Evolutionary conservation across 2,329 filamentous ascomycete species (phyloP).

Genomic region (Thermoascus crustaceus): DNA sequence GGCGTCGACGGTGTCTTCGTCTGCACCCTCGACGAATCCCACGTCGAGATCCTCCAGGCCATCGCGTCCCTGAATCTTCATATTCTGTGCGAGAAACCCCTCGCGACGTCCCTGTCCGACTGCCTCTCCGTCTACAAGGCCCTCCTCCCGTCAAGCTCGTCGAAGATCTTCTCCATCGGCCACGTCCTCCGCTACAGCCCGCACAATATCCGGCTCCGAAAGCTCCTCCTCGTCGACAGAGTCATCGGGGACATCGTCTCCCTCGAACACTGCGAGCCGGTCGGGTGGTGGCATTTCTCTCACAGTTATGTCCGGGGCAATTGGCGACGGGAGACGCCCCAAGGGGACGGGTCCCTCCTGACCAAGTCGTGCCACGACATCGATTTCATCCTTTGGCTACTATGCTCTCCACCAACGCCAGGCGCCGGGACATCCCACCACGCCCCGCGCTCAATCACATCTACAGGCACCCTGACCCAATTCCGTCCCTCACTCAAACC

Average conservation of each 20-base stretch:
- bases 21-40: slow-evolving; percentile 79
- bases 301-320: slow-evolving; percentile 89
- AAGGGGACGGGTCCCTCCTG: slow-evolving; percentile 69
- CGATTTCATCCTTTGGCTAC: slow-evolving; percentile 83
- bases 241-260: slow-evolving; percentile 78
- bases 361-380: slow-evolving; percentile 97
- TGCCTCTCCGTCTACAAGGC: slow-evolving; percentile 61
- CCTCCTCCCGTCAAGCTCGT: slow-evolving; percentile 17
- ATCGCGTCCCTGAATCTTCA: slow-evolving; percentile 64
- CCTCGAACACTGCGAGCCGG: slow-evolving; percentile 84
- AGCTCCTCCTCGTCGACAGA: slow-evolving; percentile 64
- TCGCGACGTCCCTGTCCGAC: slow-evolving; percentile 70
- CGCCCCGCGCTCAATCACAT: slow-evolving; percentile 66
- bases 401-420: slow-evolving; percentile 60
- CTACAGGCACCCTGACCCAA: slow-evolving; percentile 66
- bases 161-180: slow-evolving; percentile 75
- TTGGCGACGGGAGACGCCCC: slow-evolving; percentile 70
- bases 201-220: slow-evolving; percentile 78
- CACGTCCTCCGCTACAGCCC: slow-evolving; percentile 91
- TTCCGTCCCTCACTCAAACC: slow-evolving; percentile 75
- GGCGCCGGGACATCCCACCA: slow-evolving; percentile 48
- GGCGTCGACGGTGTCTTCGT: slow-evolving; percentile 61
- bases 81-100: slow-evolving; percentile 90
- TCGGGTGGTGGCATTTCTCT: slow-evolving; percentile 93
- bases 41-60: slow-evolving; percentile 69